Conservation (phyloP, 257 asterid genomes). For the Thymus quinquecostatus region DNA sequence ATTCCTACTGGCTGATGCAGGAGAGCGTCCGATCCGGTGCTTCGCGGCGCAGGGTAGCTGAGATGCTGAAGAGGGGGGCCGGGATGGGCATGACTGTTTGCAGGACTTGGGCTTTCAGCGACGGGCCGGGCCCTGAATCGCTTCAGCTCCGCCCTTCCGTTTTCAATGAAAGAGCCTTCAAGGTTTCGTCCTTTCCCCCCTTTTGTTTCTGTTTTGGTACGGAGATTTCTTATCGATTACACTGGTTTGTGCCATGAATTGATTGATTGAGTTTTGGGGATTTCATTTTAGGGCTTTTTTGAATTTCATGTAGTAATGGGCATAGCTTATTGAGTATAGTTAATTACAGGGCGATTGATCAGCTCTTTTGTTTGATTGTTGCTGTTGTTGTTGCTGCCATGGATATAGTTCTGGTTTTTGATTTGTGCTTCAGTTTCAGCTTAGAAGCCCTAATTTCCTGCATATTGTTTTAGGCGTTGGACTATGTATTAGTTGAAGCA, state of each 20-base stretch:
- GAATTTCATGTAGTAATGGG: too few relatives aligned
- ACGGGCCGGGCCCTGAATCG: constrained; percentile 46
- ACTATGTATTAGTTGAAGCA: constrained; percentile 59
- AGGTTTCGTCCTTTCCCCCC: constrained; percentile 26
- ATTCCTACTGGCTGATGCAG: constrained; percentile 68
- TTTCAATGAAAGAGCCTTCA: constrained; percentile 52
- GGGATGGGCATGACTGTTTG: constrained; percentile 60
- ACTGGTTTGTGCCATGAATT: too few relatives aligned
- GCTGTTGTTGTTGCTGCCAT: too few relatives aligned
- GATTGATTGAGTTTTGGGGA: too few relatives aligned
- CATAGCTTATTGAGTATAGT: too few relatives aligned
- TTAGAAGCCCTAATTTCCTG: too few relatives aligned
- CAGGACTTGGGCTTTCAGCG: constrained; percentile 69
- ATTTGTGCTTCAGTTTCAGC: background rate
- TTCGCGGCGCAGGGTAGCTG: constrained; percentile 48
- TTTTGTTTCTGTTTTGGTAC: too few relatives aligned
- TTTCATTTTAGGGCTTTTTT: too few relatives aligned
- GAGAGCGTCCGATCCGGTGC: constrained; percentile 39
- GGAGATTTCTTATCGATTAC: too few relatives aligned
- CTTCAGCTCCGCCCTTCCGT: constrained; percentile 53
- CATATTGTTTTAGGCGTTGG: constrained; percentile 46
- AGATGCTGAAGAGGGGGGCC: constrained; percentile 53
- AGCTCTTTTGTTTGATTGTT: too few relatives aligned
- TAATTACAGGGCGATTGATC: too few relatives aligned
- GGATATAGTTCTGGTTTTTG: background rate